A percentile compares a stretch with the other conserved stretches of the same genome.
phyloP scores from a whole-genome alignment of 306 rosid genomes.

The Ormosia semicastrata region DNA sequence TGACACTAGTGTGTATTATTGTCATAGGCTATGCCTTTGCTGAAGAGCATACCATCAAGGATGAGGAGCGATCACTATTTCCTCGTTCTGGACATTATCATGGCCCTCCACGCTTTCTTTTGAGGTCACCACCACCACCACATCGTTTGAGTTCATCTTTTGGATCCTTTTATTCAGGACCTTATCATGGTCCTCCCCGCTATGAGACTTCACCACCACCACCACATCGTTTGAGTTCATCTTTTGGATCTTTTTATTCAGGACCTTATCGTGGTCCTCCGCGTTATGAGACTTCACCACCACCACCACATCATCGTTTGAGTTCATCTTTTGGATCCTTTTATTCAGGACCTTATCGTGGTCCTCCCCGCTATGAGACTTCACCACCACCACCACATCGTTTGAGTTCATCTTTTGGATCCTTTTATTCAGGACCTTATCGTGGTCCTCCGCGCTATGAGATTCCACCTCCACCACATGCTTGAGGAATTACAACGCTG shows the following conservation, averaged over 20 bases:
- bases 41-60: not conserved
- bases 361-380: not conserved
- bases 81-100: not conserved
- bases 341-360: not conserved
- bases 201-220: not conserved
- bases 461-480: not conserved
- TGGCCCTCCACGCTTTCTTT: too few species aligned
- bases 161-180: not conserved
- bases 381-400: not conserved
- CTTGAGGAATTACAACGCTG: too few species aligned
- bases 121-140: too few species aligned
- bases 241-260: not conserved
- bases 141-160: not conserved
- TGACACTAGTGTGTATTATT: not conserved
- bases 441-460: conserved; percentile 13
- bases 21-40: not conserved
- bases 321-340: not conserved
- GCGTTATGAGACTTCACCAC: not conserved
- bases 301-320: not conserved
- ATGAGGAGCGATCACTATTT: not conserved
- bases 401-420: not conserved
- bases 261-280: not conserved
- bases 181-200: not conserved
- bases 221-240: not conserved
- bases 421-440: not conserved